phyloP scores from a whole-genome alignment of 768 basidiomycete genomes.

The Lyophyllum shimeji region DNA sequence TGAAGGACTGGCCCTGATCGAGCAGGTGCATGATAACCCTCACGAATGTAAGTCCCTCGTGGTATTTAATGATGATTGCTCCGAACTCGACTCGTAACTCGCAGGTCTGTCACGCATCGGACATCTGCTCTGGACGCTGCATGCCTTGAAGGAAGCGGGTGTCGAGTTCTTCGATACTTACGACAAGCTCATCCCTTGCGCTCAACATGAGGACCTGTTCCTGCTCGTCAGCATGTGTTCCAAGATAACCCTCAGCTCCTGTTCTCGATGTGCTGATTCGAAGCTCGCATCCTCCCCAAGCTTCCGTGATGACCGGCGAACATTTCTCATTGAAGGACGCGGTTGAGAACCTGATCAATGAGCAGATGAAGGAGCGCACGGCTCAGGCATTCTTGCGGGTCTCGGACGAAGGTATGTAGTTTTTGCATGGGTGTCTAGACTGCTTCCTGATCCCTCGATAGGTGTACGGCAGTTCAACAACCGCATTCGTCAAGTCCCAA shows the following conservation, averaged over 20 bases:
- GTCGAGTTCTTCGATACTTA: constrained; percentile 98
- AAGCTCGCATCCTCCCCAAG: constrained; percentile 96
- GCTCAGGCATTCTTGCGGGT: constrained; percentile 98
- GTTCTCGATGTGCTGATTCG: constrained; percentile 99
- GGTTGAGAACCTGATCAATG: constrained; percentile 96
- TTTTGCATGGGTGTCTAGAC: not conserved
- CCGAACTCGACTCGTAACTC: not conserved
- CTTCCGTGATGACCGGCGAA: constrained; percentile 91
- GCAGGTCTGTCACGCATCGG: constrained; percentile 93
- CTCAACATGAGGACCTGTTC: constrained; percentile 99
- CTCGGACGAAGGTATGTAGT: constrained; percentile 77
- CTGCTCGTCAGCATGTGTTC: constrained; percentile 97
- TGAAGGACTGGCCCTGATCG: constrained; percentile 96
- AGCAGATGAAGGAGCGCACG: constrained; percentile 95
- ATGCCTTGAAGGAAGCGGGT: constrained; percentile 97
- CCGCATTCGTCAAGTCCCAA: constrained; percentile 91
- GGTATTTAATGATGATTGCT: too few species aligned
- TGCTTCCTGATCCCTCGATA: constrained; percentile 23
- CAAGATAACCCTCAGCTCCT: constrained; percentile 96
- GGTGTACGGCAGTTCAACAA: constrained; percentile 98
- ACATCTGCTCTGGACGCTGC: constrained; percentile 92
- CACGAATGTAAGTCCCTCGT: constrained; percentile 90
- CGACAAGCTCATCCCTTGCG: constrained; percentile 96
- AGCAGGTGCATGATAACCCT: constrained; percentile 99
- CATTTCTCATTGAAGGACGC: constrained; percentile 96